A percentile compares a stretch with the other conserved stretches of the same genome.
These are phyloP conservation scores for Sarcocystis neurona DNA, from an alignment of 169 alveolate species.

Conservation along the genomic window DNA sequence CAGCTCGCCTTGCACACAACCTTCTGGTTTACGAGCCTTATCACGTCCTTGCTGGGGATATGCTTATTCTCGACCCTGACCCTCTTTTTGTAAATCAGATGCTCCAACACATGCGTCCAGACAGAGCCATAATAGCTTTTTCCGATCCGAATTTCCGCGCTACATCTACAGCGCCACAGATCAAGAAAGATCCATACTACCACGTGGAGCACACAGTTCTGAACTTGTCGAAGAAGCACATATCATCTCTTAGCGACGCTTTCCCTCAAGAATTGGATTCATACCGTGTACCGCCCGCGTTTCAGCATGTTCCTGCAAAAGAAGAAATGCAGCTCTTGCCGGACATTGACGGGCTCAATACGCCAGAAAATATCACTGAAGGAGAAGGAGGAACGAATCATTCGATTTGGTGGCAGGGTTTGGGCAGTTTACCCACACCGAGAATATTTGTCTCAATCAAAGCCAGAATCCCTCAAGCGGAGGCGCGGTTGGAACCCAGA, in stretches of 20 bases:
- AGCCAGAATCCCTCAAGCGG: conserved; percentile 41
- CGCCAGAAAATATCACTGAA: conserved; percentile 62
- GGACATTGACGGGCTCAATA: conserved; percentile 36
- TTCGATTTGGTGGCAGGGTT: conserved; percentile 68
- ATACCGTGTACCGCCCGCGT: conserved; percentile 65
- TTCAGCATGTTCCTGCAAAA: conserved; percentile 53
- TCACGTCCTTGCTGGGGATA: conserved; percentile 64
- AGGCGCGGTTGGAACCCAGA: conserved; percentile 39
- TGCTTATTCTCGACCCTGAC: conserved; percentile 59
- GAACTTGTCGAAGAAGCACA: conserved; percentile 51
- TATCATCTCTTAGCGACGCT: conserved; percentile 25
- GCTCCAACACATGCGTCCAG: conserved; percentile 52
- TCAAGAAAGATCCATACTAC: conserved; percentile 62
- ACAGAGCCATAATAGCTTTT: conserved; percentile 62
- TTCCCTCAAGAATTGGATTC: conserved; percentile 52
- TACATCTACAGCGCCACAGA: conserved; percentile 23
- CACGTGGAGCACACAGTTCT: conserved; percentile 61
- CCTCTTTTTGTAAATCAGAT: conserved; percentile 55
- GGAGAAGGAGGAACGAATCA: conserved; percentile 47
- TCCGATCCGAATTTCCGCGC: conserved; percentile 64
- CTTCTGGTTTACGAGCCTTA: conserved; percentile 63
- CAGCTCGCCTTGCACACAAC: conserved; percentile 65
- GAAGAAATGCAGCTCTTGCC: conserved; percentile 51
- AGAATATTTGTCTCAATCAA: conserved; percentile 50
- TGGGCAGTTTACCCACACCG: conserved; percentile 54